These are phyloP conservation scores for Blepharisma stoltei DNA, from an alignment of 73 alveolate genomes.

Conservation along the genomic window DNA sequence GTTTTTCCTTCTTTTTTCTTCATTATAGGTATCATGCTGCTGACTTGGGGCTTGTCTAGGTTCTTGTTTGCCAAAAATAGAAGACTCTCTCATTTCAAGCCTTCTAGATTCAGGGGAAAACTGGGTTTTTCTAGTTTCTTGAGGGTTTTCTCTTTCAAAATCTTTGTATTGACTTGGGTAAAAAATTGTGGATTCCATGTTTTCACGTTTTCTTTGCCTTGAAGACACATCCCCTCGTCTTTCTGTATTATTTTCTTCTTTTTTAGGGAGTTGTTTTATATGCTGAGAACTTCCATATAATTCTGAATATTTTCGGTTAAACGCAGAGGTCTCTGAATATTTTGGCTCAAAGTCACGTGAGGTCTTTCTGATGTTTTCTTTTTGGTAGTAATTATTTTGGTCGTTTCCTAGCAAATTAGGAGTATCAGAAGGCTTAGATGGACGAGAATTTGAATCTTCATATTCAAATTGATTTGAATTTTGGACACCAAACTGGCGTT, in stretches of 20 bases:
- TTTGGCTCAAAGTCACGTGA: not conserved
- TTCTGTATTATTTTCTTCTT: slow-evolving; percentile 1
- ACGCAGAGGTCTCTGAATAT: not conserved
- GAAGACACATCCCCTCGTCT: not conserved
- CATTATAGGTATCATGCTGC: not conserved
- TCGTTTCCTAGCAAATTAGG: no score
- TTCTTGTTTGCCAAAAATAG: not conserved
- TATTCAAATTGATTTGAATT: no score
- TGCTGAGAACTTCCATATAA: not conserved
- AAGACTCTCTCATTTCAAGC: not conserved
- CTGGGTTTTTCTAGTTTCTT: slow-evolving; percentile 8
- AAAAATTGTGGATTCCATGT: not conserved
- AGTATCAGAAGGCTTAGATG: no score
- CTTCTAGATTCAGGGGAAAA: not conserved
- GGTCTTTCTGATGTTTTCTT: not conserved
- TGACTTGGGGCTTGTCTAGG: not conserved
- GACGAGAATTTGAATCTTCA: no score
- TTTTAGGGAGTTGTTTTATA: not conserved
- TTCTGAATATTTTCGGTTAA: not conserved
- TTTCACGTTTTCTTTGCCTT: not conserved
- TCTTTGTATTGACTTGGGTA: not conserved
- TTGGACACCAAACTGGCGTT: no score
- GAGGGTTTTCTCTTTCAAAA: not conserved
- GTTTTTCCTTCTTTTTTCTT: slow-evolving; percentile 11
- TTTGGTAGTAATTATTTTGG: no score